Evolutionary conservation across 129 eudicot species (phyloP), one percentile per base, ranked within the genome.

Genomic region (Sambucus nigra): DNA sequence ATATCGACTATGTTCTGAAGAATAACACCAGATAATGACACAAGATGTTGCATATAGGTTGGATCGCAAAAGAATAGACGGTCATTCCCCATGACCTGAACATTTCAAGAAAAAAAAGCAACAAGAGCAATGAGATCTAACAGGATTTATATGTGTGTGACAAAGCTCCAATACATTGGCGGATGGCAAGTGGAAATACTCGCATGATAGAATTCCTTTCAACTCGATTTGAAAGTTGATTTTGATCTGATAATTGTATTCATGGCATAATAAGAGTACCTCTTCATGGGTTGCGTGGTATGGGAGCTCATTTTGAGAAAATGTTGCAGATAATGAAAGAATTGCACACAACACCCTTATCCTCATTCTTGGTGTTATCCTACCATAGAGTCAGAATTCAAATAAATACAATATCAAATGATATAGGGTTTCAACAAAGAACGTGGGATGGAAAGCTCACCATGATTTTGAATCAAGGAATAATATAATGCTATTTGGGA

Each of bases 401-500:
- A 41, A 51, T 17, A 38, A 12, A 22, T 42, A 60, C 14, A 25
- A 56, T 47, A 9, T 53, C 15, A 25, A 38, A 66, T 26, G 13
- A 47, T 23, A 25, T 27, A 57, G 2, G 25, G 52, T 19, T 55
- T 20, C 15, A 32, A 21, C 12, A 27, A 19, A 47, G 63, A 12
- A 56, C 28, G 48, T 6, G 53, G 60, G 53, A 61, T 8, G 23
- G 63, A 65, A 68, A 41, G 8, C 76, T 65, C 63, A 86, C 96
- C 82, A 70, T 64, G 93, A 73, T 28, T 60, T 74, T 57, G 85
- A 79, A 70, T 73, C 68, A 31, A 86, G 72, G 68, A 81, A 50
- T 53, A 80, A 64, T 61, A 82, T 65, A 58, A 84, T 22, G 67
- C 57, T 60, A 70, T 73, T 77, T 10, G 78, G 80, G 35, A 82